Percentiles rank a stretch among this genome's conserved stretches.
Conservation (phyloP, 305 asterid species). For the Fraxinus velutina region DNA sequence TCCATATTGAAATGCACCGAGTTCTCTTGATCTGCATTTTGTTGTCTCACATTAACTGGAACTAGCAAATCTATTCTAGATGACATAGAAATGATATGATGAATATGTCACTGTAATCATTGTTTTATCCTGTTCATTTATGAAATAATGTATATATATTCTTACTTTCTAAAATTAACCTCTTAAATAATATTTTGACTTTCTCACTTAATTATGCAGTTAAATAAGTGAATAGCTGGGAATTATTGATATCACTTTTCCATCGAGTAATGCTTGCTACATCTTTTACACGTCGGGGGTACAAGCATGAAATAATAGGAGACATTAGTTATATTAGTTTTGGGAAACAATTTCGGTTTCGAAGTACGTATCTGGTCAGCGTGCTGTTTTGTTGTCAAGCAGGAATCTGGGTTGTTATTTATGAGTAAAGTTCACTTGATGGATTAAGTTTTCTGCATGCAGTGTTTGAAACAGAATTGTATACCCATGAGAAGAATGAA, state of each 20-base stretch:
- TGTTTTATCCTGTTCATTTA: neutral
- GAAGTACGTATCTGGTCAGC: constrained; percentile 13
- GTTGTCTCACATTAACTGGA: neutral
- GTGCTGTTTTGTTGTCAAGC: constrained; percentile 6
- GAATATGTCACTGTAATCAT: neutral
- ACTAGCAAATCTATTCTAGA: neutral
- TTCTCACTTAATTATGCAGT: neutral
- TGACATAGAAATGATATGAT: neutral
- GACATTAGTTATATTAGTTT: neutral
- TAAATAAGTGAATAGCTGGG: neutral
- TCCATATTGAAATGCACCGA: neutral
- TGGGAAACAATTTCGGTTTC: constrained; percentile 1
- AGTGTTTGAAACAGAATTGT: neutral
- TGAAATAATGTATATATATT: neutral
- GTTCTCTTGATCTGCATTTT: neutral
- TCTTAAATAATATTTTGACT: neutral
- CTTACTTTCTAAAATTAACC: neutral
- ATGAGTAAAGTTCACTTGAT: neutral
- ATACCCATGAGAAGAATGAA: neutral
- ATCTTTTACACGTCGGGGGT: neutral
- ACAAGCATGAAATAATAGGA: neutral
- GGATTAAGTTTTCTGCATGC: neutral
- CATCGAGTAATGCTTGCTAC: neutral
- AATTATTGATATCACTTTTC: neutral
- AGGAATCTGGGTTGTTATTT: neutral